Conservation (phyloP, 306 rosid species). For the Ormosia semicastrata region DNA sequence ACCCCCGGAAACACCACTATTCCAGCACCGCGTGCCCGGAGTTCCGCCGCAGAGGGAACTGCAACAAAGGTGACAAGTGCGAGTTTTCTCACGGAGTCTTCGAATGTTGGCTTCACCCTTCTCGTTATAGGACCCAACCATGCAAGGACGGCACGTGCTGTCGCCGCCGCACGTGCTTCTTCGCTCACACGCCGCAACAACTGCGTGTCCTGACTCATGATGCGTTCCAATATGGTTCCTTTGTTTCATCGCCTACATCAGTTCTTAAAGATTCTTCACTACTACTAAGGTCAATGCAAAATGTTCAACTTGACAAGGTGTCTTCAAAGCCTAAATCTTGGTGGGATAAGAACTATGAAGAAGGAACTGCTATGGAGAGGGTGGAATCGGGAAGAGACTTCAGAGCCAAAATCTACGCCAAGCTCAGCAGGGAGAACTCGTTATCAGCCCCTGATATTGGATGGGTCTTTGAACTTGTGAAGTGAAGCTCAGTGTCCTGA, state of each 20-base stretch:
- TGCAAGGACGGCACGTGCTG: slow-evolving; percentile 79
- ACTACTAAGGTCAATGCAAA: slow-evolving; percentile 40
- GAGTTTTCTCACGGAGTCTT: slow-evolving; percentile 91
- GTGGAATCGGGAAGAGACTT: slow-evolving; percentile 78
- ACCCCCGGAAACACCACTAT: slow-evolving; percentile 65
- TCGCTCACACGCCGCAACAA: slow-evolving; percentile 79
- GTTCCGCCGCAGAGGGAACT: slow-evolving; percentile 61
- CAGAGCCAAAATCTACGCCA: slow-evolving; percentile 67
- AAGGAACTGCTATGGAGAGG: slow-evolving; percentile 77
- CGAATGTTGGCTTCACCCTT: slow-evolving; percentile 95
- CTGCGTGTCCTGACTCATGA: slow-evolving; percentile 46
- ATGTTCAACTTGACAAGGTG: slow-evolving; percentile 36
- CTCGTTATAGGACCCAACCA: slow-evolving; percentile 83
- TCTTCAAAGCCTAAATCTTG: background rate
- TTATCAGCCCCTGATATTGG: slow-evolving; percentile 48
- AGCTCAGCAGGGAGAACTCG: slow-evolving; percentile 63
- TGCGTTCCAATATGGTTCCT: background rate
- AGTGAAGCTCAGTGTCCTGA: background rate
- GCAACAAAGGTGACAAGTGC: slow-evolving; percentile 71
- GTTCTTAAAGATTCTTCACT: slow-evolving; percentile 38
- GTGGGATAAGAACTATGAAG: background rate
- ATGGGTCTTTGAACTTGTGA: slow-evolving; percentile 66
- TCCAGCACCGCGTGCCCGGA: slow-evolving; percentile 78
- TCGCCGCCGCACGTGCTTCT: slow-evolving; percentile 79
- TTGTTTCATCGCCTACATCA: slow-evolving; percentile 66